phyloP scores from a whole-genome alignment of 441 rosid species.

The Euphorbia corollata region DNA sequence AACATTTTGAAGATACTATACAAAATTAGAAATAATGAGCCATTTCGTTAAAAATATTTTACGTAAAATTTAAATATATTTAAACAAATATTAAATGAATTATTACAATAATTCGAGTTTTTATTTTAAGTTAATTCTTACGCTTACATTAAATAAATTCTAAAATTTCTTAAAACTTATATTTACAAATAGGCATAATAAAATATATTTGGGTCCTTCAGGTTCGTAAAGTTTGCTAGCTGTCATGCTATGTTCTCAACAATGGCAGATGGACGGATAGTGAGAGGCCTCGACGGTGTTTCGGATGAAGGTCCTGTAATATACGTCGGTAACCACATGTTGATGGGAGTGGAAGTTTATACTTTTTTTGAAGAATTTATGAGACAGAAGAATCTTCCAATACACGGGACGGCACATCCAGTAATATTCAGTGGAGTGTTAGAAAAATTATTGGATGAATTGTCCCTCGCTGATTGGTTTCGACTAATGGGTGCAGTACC shows the following conservation, averaged over 20 bases:
- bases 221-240: slow-evolving; percentile 36
- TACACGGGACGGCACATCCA: slow-evolving; percentile 72
- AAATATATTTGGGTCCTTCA: slow-evolving; percentile 23
- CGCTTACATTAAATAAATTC: no score
- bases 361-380: slow-evolving; percentile 49
- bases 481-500: slow-evolving; percentile 73
- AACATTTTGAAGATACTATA: no score
- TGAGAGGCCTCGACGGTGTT: slow-evolving; percentile 75
- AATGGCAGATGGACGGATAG: slow-evolving; percentile 65
- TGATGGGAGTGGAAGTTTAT: slow-evolving; percentile 59
- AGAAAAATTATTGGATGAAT: slow-evolving; percentile 23
- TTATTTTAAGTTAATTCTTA: no score
- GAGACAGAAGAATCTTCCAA: slow-evolving; percentile 25
- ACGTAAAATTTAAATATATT: no score
- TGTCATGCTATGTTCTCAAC: slow-evolving; percentile 62
- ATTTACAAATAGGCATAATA: no score
- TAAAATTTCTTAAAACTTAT: no score
- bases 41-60: no score
- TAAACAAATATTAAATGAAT: no score
- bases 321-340: slow-evolving; percentile 77
- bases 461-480: slow-evolving; percentile 45
- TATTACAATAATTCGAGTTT: no score
- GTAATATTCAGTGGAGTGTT: slow-evolving; percentile 29
- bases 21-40: no score
- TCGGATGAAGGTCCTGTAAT: slow-evolving; percentile 78